A percentile compares a stretch with the other conserved stretches of the same genome.
Evolutionary conservation across 148 eudicot genomes (phyloP).

Genomic region (Rhododendron mucronatum): DNA sequence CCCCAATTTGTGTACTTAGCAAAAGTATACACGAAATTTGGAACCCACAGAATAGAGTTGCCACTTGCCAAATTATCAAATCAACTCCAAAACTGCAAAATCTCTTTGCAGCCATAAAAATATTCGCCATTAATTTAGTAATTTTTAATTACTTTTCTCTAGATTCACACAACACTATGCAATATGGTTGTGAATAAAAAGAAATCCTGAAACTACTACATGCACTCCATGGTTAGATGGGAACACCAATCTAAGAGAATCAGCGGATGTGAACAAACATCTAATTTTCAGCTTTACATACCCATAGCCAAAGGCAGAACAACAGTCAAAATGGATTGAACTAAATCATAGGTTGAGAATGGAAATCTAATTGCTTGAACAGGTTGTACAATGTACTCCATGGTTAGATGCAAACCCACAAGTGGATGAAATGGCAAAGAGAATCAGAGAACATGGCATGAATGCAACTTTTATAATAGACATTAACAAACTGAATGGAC

Average conservation of each 20-base stretch:
- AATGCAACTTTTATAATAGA: not conserved
- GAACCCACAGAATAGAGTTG: not conserved
- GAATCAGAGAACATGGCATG: not conserved
- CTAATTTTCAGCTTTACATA: too few relatives aligned
- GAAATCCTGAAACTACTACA: not conserved
- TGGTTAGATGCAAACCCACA: not conserved
- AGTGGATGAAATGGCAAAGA: not conserved
- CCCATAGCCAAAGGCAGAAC: not conserved
- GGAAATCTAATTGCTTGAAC: not conserved
- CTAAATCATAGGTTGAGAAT: not conserved
- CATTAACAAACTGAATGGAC: not conserved
- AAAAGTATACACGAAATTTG: not conserved
- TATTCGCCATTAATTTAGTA: not conserved
- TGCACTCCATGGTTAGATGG: too few relatives aligned
- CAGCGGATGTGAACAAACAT: too few relatives aligned
- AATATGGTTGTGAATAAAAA: not conserved
- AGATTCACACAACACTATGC: not conserved
- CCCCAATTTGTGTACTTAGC: not conserved
- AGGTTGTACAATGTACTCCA: not conserved
- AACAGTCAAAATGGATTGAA: not conserved
- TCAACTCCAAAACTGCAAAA: not conserved
- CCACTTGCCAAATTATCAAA: not conserved
- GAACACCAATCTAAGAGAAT: too few relatives aligned
- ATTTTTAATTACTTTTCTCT: not conserved
- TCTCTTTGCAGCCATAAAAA: not conserved